Evolutionary conservation across 2,329 filamentous ascomycete species (phyloP).

Genomic region (Cladosporium cucumerinum): DNA sequence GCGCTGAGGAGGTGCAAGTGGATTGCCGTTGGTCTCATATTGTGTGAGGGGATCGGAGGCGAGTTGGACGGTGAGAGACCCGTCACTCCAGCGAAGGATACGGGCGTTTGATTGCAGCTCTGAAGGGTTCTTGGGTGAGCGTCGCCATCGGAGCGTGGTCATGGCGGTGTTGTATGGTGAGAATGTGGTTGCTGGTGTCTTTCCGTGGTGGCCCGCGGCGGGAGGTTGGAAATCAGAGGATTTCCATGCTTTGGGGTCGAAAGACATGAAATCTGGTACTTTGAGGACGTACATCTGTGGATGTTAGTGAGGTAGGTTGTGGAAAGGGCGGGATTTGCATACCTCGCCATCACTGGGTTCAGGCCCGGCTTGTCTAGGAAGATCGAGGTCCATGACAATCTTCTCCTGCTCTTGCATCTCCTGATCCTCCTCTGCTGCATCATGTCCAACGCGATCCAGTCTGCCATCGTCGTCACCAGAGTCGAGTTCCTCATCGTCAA

Average conservation of each 20-base stretch:
- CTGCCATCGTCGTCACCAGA: conserved; percentile 61
- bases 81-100: conserved; percentile 75
- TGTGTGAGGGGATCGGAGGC: conserved; percentile 65
- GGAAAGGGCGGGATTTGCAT: conserved; percentile 21
- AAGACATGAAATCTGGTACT: conserved; percentile 68
- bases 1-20: conserved; percentile 59
- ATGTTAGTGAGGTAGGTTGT: conserved; percentile 9
- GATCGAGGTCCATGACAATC: conserved; percentile 58
- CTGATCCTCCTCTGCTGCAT: conserved; percentile 48
- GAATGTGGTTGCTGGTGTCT: conserved; percentile 47
- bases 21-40: conserved; percentile 70
- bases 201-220: conserved; percentile 55
- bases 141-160: conserved; percentile 67
- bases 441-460: conserved; percentile 57
- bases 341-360: conserved; percentile 70
- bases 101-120: conserved; percentile 71
- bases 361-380: conserved; percentile 67
- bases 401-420: conserved; percentile 48
- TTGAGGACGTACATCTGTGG: conserved; percentile 64
- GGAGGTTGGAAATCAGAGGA: conserved; percentile 64
- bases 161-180: conserved; percentile 62
- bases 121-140: conserved; percentile 61
- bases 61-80: conserved; percentile 70
- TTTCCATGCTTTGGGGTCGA: conserved; percentile 66
- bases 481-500: conserved; percentile 62